Conservation (phyloP, 805 yeast species). For the Lipomyces yamanashiensis region DNA sequence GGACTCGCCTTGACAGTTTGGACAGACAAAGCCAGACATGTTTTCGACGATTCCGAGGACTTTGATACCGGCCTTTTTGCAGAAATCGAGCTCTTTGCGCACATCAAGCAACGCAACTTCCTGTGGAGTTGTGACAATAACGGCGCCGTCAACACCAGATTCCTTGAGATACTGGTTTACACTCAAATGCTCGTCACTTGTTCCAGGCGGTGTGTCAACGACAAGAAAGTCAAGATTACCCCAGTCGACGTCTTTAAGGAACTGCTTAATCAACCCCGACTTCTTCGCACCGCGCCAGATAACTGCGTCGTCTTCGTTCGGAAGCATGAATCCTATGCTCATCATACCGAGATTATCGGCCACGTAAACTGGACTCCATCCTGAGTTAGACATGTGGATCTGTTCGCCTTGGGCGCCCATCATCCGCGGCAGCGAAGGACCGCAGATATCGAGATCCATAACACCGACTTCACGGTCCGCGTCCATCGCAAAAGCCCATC, state of each 20-base stretch:
- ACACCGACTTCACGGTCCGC: slow-evolving; percentile 87
- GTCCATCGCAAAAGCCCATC: slow-evolving; percentile 78
- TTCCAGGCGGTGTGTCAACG: slow-evolving; percentile 98
- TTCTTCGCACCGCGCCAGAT: slow-evolving; percentile 99
- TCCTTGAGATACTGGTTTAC: slow-evolving; percentile 87
- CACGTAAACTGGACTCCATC: slow-evolving; percentile 97
- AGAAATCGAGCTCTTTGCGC: slow-evolving; percentile 92
- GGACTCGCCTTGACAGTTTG: slow-evolving; percentile 87
- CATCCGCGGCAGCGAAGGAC: slow-evolving; percentile 95
- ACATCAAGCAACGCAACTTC: slow-evolving; percentile 96
- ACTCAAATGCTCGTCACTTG: slow-evolving; percentile 94
- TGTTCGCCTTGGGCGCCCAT: slow-evolving; percentile 87
- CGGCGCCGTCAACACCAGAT: slow-evolving; percentile 92
- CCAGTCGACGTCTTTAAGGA: slow-evolving; percentile 95
- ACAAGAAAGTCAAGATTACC: slow-evolving; percentile 78
- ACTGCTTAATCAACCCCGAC: slow-evolving; percentile 89
- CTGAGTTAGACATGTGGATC: slow-evolving; percentile 85
- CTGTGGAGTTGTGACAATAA: slow-evolving; percentile 95
- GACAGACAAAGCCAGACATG: slow-evolving; percentile 99
- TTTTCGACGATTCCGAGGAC: slow-evolving; percentile 92
- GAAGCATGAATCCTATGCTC: slow-evolving; percentile 77
- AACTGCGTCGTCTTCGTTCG: slow-evolving; percentile 43
- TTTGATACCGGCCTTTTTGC: slow-evolving; percentile 85
- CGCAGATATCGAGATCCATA: slow-evolving; percentile 97
- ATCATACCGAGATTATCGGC: slow-evolving; percentile 93